Conservation (phyloP, 192 early-diverging fungal species). For the Coemansia reversa region DNA sequence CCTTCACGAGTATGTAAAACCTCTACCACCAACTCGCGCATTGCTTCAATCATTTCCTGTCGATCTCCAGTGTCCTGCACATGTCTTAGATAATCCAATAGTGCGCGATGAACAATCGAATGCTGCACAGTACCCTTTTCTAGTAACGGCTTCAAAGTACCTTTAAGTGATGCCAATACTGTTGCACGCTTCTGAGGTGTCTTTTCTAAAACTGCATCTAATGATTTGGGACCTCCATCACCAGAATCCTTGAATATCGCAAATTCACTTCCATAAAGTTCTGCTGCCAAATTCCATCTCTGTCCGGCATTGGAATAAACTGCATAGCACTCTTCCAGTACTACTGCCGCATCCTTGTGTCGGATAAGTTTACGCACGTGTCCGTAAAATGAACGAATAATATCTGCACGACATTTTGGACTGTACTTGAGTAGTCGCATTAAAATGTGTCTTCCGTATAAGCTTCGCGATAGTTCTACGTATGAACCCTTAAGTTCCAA, state of each 20-base stretch:
- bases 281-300: slow-evolving; percentile 70
- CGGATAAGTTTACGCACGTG: slow-evolving; percentile 80
- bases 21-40: slow-evolving; percentile 81
- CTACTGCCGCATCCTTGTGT: slow-evolving; percentile 83
- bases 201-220: slow-evolving; percentile 57
- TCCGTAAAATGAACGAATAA: slow-evolving; percentile 79
- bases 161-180: slow-evolving; percentile 69
- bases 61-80: slow-evolving; percentile 60
- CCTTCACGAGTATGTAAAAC: slow-evolving; percentile 94
- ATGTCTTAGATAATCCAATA: slow-evolving; percentile 79
- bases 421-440: slow-evolving; percentile 83
- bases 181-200: slow-evolving; percentile 37
- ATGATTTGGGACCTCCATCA: slow-evolving; percentile 31
- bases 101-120: slow-evolving; percentile 81
- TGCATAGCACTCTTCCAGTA: slow-evolving; percentile 83
- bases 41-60: slow-evolving; percentile 67
- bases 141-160: slow-evolving; percentile 66
- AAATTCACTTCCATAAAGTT: slow-evolving; percentile 94
- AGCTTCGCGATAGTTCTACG: slow-evolving; percentile 67
- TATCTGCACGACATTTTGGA: slow-evolving; percentile 62
- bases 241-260: slow-evolving; percentile 67
- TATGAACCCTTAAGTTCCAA: slow-evolving; percentile 77
- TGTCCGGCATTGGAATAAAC: slow-evolving; percentile 78
- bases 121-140: slow-evolving; percentile 79
- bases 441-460: slow-evolving; percentile 90